These are phyloP conservation scores for Colletotrichum scovillei DNA, from an alignment of 2,329 filamentous ascomycete genomes.

Conservation along the genomic window DNA sequence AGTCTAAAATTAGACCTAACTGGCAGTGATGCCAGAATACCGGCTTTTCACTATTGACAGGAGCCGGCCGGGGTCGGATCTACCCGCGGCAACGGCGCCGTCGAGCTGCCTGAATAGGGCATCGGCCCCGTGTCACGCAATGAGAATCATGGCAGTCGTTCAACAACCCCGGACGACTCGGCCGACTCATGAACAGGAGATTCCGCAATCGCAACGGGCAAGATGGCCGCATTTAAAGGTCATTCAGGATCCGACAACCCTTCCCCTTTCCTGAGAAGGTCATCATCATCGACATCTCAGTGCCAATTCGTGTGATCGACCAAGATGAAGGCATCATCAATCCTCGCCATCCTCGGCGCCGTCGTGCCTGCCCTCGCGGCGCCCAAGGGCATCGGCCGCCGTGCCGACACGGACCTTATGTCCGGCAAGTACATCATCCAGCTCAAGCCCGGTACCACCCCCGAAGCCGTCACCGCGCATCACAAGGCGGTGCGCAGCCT, in stretches of 20 bases:
- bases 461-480: slow-evolving; percentile 40
- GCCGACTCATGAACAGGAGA: slow-evolving; percentile 13
- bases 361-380: slow-evolving; percentile 17
- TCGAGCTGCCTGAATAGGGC: slow-evolving; percentile 30
- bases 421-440: slow-evolving; percentile 59
- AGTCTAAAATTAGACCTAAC: not conserved
- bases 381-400: slow-evolving; percentile 10
- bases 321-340: slow-evolving; percentile 21
- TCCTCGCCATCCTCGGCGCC: slow-evolving; percentile 16
- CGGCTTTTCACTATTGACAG: not conserved
- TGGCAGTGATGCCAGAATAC: not conserved
- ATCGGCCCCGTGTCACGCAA: slow-evolving; percentile 26
- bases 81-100: slow-evolving; percentile 16
- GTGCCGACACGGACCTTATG: slow-evolving; percentile 38
- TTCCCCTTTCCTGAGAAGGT: not conserved
- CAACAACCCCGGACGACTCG: not conserved
- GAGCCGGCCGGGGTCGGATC: slow-evolving; percentile 29
- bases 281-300: not conserved
- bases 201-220: not conserved
- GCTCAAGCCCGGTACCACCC: slow-evolving; percentile 49
- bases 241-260: no score
- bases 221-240: not conserved
- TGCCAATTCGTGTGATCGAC: not conserved
- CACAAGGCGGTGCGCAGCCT: slow-evolving; percentile 45
- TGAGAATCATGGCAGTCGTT: not conserved